phyloP scores from a whole-genome alignment of 352 stramenopile genomes.

The Phytophthora meadii region DNA sequence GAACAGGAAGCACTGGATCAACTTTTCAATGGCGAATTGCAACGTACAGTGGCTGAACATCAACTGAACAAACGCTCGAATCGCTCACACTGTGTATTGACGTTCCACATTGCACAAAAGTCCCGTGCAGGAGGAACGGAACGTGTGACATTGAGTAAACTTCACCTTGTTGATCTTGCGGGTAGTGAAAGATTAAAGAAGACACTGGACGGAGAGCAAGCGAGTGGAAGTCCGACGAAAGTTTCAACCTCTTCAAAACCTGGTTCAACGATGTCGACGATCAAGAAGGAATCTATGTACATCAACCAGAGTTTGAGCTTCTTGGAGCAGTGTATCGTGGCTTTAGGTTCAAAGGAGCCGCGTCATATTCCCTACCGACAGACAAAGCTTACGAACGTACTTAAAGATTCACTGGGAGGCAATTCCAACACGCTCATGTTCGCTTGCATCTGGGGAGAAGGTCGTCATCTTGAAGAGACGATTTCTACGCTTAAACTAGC shows the following conservation, averaged over 20 bases:
- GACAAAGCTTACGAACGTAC: conserved; percentile 95
- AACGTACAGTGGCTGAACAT: conserved; percentile 93
- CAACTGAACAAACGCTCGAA: conserved; percentile 95
- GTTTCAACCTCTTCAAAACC: conserved; percentile 12
- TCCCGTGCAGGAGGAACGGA: conserved; percentile 75
- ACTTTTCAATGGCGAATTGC: conserved; percentile 92
- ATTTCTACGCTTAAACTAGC: conserved; percentile 94
- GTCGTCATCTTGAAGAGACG: conserved; percentile 92
- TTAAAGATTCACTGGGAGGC: conserved; percentile 94
- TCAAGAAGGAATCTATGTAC: conserved; percentile 97
- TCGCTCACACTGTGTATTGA: conserved; percentile 94
- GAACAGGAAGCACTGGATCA: conserved; percentile 92
- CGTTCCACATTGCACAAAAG: conserved; percentile 92
- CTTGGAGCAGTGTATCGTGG: conserved; percentile 95
- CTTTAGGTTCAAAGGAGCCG: conserved; percentile 72
- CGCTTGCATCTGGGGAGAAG: conserved; percentile 94
- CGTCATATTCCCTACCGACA: conserved; percentile 93
- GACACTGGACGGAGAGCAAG: conserved; percentile 74
- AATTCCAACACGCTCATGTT: conserved; percentile 97
- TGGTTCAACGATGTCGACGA: conserved; percentile 58
- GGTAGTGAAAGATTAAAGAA: conserved; percentile 95
- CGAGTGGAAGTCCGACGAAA: conserved; percentile 23
- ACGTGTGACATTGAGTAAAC: conserved; percentile 85
- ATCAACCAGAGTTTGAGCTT: conserved; percentile 97
- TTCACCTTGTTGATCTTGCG: conserved; percentile 96